Evolutionary conservation across 2,329 filamentous ascomycete genomes (phyloP), one percentile per base, ranked within the genome.

Genomic region (Lasiodiplodia sp.): DNA sequence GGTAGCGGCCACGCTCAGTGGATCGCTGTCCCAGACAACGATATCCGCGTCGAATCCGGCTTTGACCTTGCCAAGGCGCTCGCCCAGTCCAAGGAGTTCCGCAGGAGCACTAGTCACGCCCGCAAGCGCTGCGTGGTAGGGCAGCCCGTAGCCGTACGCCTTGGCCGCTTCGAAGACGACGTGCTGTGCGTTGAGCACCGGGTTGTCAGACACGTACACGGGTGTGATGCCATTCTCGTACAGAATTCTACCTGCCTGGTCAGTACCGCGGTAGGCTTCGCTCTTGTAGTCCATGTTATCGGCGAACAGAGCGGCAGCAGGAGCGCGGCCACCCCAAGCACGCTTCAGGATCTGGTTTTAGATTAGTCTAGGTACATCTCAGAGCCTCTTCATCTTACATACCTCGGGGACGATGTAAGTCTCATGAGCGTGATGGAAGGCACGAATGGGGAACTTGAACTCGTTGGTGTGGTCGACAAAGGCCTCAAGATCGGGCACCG

Each of bases 251-350:
- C 89, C 90, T 1, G 90, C 89, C 69, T 87, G 87, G 75, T 91
- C 88, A 12, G 88, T 90, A 0, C 85, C 90, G 4, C 87, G 81
- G 72, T 90, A 91, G 0, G 89, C 81, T 78, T 92, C 90, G 1
- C 86, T 83, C 78, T 92, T 91, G 83, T 91, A 92, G 76, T 87
- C 90, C 87, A 91, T 91, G 75, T 89, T 91, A 74, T 92, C 89
- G 11, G 90, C 89, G 72, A 92, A 92, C 3, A 91, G 80, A n/a
- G 87, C 90, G 18, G 78, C 80, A 11, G 80, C 79, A 4, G 77
- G 75, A n/a, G 76, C 74, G 2, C 65, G 65, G 8, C 77, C 79
- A 23, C 79, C 80, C 68, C 77, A 81, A 2, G 78, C 77, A 21
- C 78, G 70, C 69, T 81, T 81, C 51, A 82, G 70, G 1, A 67